Base-by-base conservation (phyloP, 2,329 filamentous ascomycete genomes). In the Clarireedia homoeocarpa region DNA sequence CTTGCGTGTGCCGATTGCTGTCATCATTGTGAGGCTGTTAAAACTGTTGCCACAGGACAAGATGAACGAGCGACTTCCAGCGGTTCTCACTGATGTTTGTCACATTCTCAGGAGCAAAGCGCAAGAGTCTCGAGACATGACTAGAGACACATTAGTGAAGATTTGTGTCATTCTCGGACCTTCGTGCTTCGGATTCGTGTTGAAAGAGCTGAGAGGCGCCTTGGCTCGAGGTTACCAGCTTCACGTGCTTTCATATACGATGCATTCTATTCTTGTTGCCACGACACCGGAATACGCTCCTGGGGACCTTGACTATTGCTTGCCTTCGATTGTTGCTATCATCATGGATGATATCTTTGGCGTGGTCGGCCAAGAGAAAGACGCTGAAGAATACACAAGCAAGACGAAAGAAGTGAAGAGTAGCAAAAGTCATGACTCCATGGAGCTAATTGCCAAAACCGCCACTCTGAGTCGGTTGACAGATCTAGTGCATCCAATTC, bases 301-400 rank as follows among this genome's bases (percentile, higher is more conserved):
- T 17, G 94, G 95, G 24, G 90, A 92, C 63, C 75, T 99, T 30
- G 90, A 99, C 67, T 91, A 96, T 68, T 96, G 91, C 66, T 75
- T 96, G 7, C 75, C 81, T 3, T 79, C 86, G 10, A 84, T 97
- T 45, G 84, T 95, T 47, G 80, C 83, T 1, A 83, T 99, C 45
- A 86, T 97, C 61, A 94, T 99, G 89, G 94, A 99, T 66, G 95
- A 99, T 68, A 94, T 95, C 12, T 99, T 99, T 67, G 95, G 95
- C 30, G 83, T 84, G 5, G 87, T 88, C 36, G 94, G 94, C 2
- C 88, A 96, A 72, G 92, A 99, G 68, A 99, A 99, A 72, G 94
- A 99, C 65, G 92, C 92, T 0, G 91, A 96, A 65, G 94, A 91
- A 53, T 99, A 99, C 70, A 86, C 87, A 55, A 96, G 85, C 69